Evolutionary conservation across 495 filamentous ascomycete genomes (phyloP).

Genomic region (Pyronema omphalodes): DNA sequence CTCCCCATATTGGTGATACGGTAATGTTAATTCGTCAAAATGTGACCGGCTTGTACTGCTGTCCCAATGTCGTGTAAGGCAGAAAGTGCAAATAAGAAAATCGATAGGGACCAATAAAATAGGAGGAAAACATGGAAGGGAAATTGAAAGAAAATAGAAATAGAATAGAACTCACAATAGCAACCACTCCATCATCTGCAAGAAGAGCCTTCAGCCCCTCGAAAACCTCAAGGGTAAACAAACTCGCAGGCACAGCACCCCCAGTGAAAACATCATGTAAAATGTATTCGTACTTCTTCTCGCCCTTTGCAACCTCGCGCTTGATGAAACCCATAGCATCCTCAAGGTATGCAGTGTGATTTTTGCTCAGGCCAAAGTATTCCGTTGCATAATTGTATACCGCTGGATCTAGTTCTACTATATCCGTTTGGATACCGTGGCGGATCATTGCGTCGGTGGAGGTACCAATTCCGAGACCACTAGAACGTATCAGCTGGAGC

Average conservation of each 20-base stretch:
- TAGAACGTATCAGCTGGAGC: conserved; percentile 22
- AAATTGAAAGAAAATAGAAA: neutral
- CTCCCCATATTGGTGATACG: too few species aligned
- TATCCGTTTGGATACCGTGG: conserved; percentile 78
- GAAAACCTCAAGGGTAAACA: conserved; percentile 79
- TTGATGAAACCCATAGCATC: conserved; percentile 63
- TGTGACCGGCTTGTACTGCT: too few species aligned
- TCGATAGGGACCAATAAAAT: too few species aligned
- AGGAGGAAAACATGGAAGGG: neutral
- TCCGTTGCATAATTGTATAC: conserved; percentile 63
- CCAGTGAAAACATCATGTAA: conserved; percentile 98
- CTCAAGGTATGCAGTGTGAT: conserved; percentile 63
- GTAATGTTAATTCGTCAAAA: too few species aligned
- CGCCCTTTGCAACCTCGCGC: conserved; percentile 8
- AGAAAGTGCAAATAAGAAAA: too few species aligned
- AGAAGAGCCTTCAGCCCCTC: conserved; percentile 46
- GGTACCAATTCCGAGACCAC: conserved; percentile 82
- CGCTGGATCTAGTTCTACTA: conserved; percentile 82
- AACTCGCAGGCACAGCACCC: conserved; percentile 67
- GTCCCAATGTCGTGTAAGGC: too few species aligned
- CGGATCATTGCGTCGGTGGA: conserved; percentile 67
- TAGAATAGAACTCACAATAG: conserved; percentile 45
- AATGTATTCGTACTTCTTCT: conserved; percentile 61
- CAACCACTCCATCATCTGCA: conserved; percentile 62
- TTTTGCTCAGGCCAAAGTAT: conserved; percentile 62